Conservation (phyloP, 177 flowering plant species). For the Vitis hybrid region DNA sequence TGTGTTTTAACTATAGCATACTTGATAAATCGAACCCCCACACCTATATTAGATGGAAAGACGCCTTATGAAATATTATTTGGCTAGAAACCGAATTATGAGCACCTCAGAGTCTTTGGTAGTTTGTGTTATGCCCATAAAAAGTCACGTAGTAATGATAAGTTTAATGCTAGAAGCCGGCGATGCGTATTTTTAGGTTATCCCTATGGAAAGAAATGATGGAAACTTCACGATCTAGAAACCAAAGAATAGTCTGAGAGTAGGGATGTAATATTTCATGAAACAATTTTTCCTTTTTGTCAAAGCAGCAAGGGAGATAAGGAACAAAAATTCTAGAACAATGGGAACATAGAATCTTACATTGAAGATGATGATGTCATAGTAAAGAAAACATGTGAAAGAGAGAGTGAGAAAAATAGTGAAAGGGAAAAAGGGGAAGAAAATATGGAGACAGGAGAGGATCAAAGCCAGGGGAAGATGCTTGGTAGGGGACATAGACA, state of each 20-base stretch:
- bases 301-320: no score
- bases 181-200: neutral
- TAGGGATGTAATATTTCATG: neutral
- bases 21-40: neutral
- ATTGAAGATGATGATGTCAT: no score
- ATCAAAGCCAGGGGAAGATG: no score
- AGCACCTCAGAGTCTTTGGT: neutral
- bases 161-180: neutral
- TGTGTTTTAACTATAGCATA: neutral
- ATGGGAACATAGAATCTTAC: no score
- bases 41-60: neutral
- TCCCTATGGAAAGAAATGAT: constrained; percentile 3
- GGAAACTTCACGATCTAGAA: neutral
- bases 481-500: no score
- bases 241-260: neutral
- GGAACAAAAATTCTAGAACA: no score
- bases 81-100: neutral
- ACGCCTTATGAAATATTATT: neutral
- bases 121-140: neutral
- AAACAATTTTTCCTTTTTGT: neutral
- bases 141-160: neutral
- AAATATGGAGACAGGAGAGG: no score
- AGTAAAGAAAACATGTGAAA: no score
- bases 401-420: no score
- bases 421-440: no score